Conservation (phyloP, 2,329 filamentous ascomycete species). For the Trichoderma pleuroti region DNA sequence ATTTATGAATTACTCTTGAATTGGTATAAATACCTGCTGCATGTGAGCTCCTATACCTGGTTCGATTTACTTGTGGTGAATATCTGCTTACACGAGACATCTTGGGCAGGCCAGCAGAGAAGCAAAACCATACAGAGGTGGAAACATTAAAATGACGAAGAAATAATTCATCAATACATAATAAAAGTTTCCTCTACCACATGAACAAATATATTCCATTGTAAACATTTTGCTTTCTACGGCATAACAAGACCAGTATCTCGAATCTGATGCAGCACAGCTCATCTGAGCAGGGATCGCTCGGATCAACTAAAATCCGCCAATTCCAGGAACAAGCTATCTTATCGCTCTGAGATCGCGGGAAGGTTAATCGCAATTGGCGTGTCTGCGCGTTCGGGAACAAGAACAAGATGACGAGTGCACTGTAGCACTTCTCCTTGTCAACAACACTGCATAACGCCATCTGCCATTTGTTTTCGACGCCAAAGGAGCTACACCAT, state of each 20-base stretch:
- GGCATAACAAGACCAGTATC: neutral
- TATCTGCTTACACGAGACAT: neutral
- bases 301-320: slow-evolving; percentile 15
- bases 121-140: neutral
- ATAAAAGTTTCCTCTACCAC: accelerated
- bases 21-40: neutral
- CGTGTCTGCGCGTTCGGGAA: slow-evolving; percentile 15
- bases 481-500: slow-evolving; percentile 30
- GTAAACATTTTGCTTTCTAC: neutral
- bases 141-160: neutral
- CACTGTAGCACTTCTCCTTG: neutral
- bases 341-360: slow-evolving; percentile 17
- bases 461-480: neutral
- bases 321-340: neutral
- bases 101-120: neutral
- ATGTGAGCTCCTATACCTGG: neutral
- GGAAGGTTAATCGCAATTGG: slow-evolving; percentile 11
- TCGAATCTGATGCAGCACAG: too few relatives aligned
- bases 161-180: neutral
- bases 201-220: neutral
- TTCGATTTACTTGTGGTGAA: neutral
- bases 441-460: neutral
- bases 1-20: neutral
- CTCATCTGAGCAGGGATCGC: neutral
- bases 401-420: slow-evolving; percentile 7